phyloP scores from a whole-genome alignment of 129 eudicot genomes.

The Flaveria robusta region DNA sequence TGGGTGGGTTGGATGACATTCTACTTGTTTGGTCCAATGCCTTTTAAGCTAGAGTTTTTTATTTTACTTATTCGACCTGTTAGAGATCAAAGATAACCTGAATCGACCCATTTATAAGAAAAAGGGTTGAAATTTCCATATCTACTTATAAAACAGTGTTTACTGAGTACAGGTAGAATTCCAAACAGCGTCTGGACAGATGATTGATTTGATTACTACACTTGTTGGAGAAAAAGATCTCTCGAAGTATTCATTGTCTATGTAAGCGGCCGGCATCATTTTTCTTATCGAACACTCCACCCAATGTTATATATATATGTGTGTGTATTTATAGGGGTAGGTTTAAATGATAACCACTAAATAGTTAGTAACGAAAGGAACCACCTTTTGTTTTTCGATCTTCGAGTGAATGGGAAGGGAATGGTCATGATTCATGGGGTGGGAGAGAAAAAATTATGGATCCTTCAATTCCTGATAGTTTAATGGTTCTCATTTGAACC shows the following conservation, averaged over 20 bases:
- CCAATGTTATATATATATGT: not conserved
- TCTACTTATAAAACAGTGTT: constrained; percentile 8
- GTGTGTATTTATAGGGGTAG: not conserved
- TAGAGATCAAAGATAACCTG: constrained; percentile 2
- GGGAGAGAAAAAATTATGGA: not conserved
- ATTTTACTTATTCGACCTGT: not conserved
- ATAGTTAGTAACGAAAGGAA: not conserved
- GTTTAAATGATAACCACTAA: not conserved
- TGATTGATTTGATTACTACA: constrained; percentile 92
- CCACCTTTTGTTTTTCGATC: not conserved
- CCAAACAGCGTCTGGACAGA: constrained; percentile 87
- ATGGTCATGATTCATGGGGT: not conserved
- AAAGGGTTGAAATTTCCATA: not conserved
- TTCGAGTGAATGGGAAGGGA: not conserved
- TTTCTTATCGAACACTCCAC: not conserved
- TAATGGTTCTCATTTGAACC: not conserved
- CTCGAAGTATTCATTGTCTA: constrained; percentile 70
- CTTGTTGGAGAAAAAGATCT: constrained; percentile 84
- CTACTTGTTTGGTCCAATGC: not conserved
- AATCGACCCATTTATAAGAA: not conserved
- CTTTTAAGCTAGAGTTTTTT: not conserved
- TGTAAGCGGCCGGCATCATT: constrained; percentile 44
- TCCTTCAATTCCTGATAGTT: not conserved
- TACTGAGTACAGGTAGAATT: constrained; percentile 66
- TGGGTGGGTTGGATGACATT: not conserved